phyloP scores from a whole-genome alignment of 2,329 filamentous ascomycete species.

The Bipolaris oryzae region DNA sequence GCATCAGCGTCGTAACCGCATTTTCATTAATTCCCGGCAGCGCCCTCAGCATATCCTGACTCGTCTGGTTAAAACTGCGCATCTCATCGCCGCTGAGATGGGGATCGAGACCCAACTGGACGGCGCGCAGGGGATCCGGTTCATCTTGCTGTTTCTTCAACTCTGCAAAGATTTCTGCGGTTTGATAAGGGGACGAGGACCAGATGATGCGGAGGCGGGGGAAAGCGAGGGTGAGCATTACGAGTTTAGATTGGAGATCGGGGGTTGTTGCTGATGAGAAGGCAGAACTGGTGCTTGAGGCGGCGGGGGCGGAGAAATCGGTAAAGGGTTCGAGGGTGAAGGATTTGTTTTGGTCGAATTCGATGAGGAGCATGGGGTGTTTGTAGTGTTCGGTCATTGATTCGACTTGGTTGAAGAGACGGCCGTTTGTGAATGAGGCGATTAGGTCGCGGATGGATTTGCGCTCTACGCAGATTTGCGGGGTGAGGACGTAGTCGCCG shows the following conservation, averaged over 20 bases:
- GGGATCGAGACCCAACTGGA: constrained; percentile 76
- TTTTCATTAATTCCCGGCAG: constrained; percentile 81
- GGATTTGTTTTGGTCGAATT: constrained; percentile 96
- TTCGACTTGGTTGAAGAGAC: constrained; percentile 89
- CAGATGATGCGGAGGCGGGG: constrained; percentile 90
- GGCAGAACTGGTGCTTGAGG: background rate
- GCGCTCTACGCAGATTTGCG: constrained; percentile 89
- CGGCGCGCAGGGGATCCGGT: constrained; percentile 86
- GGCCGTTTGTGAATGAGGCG: constrained; percentile 87
- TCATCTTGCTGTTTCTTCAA: constrained; percentile 89
- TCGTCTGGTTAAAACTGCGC: constrained; percentile 79
- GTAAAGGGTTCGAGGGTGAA: constrained; percentile 79
- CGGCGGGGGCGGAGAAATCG: constrained; percentile 44
- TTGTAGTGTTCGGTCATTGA: constrained; percentile 95
- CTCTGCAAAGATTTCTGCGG: constrained; percentile 93
- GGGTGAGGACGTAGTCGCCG: constrained; percentile 92
- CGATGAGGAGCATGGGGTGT: constrained; percentile 87
- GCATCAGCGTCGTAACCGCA: constrained; percentile 73
- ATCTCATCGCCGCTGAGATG: constrained; percentile 60
- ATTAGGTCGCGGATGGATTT: constrained; percentile 93
- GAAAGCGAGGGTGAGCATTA: constrained; percentile 90
- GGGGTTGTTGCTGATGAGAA: constrained; percentile 54
- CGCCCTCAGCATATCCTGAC: constrained; percentile 86
- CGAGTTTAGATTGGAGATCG: constrained; percentile 89
- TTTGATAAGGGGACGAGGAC: constrained; percentile 89